Percentiles rank a stretch among this genome's conserved stretches.
These are phyloP conservation scores for Stagonosporopsis cucurbitacearum DNA, from an alignment of 2,329 filamentous ascomycete genomes.

Conservation along the genomic window DNA sequence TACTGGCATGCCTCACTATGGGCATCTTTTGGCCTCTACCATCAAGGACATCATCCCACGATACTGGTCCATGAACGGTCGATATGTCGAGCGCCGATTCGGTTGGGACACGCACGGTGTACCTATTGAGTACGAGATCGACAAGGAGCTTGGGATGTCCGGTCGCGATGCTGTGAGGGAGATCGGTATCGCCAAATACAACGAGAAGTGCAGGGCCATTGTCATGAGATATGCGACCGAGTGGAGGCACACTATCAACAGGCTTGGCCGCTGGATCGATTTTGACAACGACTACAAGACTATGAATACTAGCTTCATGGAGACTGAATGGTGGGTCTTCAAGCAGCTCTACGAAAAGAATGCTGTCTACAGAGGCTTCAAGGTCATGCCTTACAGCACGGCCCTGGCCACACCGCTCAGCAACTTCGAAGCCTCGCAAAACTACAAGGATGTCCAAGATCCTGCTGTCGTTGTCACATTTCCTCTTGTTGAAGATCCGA, in stretches of 20 bases:
- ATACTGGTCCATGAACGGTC: conserved; percentile 98
- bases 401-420: conserved; percentile 87
- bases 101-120: conserved; percentile 96
- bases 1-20: conserved; percentile 69
- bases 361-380: conserved; percentile 86
- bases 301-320: conserved; percentile 96
- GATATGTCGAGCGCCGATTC: conserved; percentile 88
- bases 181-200: conserved; percentile 87
- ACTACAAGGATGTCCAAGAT: conserved; percentile 92
- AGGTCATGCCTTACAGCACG: conserved; percentile 95
- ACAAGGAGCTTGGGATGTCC: conserved; percentile 91
- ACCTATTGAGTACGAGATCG: conserved; percentile 95
- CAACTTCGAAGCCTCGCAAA: conserved; percentile 93
- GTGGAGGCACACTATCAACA: conserved; percentile 87
- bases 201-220: conserved; percentile 87
- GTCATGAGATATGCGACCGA: conserved; percentile 90
- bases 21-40: conserved; percentile 85
- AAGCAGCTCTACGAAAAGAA: conserved; percentile 91
- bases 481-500: conserved; percentile 77
- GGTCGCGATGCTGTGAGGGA: conserved; percentile 86
- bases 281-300: conserved; percentile 99
- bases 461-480: conserved; percentile 89
- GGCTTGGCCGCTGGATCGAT: conserved; percentile 93
- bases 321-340: conserved; percentile 96
- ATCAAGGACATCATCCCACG: conserved; percentile 97